Base-by-base conservation (phyloP, 129 eudicot genomes). In the Daucus carota region DNA sequence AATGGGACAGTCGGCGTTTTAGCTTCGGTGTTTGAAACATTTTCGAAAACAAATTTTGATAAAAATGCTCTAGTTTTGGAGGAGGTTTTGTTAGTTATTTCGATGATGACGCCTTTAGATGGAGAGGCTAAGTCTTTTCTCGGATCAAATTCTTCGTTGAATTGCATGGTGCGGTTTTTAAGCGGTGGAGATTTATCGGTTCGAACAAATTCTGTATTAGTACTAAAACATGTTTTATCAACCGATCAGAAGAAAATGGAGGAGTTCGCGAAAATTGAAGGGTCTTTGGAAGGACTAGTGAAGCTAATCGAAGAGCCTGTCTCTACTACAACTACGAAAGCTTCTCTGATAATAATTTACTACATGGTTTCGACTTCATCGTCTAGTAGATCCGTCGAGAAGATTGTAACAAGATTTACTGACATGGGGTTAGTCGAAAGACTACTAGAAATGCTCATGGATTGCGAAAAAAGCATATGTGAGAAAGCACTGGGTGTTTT, bases 361-460 rank as follows among this genome's bases (percentile, higher is more conserved):
- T 83, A 86, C 28, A 74, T 90, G 80, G 85, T 90, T 60, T 81
- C 85, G 8, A 48, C 70, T 13, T 29, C 70, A 63, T 29, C 70
- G 5, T 63, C 70, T 86, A 73, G 16, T 24, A 63, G 22, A 63
- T 38, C 18, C 29, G 73, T 85, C 36, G 52, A 80, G 29, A 72
- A 77, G 48, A 32, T 73, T 26, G 76, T 80, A 1, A 20, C 73
- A 59, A 79, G 24, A 42, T 40, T 88, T 22, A 80, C 82, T 4
- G 81, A 79, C 8, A 80, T 72, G 80, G 87, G 87, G 1, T 40
- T 90, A 32, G 67, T 81, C n/a, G 78, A 79, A 70, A 80, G 79
- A 77, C 88, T 90, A n/a, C 14, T 87, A 44, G 92, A 90, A 57
- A 82, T 82, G 84, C 86, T 90, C 14, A 86, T 88, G 38, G 92